Base-by-base conservation (phyloP, 2,329 filamentous ascomycete species). In the Fusarium sublunatum region DNA sequence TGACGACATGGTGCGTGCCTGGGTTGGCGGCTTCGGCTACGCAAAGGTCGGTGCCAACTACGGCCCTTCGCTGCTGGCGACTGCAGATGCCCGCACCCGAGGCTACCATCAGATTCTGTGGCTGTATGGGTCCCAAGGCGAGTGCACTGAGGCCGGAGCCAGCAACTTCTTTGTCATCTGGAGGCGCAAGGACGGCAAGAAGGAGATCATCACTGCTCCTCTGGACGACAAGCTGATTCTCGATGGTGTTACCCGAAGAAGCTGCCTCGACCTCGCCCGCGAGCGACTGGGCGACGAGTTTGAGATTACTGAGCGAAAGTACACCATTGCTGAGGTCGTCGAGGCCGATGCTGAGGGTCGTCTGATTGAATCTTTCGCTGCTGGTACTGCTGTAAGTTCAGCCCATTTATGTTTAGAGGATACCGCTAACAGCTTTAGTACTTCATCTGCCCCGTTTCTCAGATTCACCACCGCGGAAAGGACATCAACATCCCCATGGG, bases 21-120 rank as follows among this genome's bases (percentile, higher is more conserved):
- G 93, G 93, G 92, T 92, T 19, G 93, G 93, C 60, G 93, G 94
- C 9, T 96, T 96, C 75, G 93, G 93, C 1, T 93, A 90, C 73
- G 92, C 93, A 59, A 97, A 97, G 79, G 86, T 97, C 31, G 93
- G 93, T 51, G 93, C 93, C 60, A 97, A 97, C 82, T 97, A 97
- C 76, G 93, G 93, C 0, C 93, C 93, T 15, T 89, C 86, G 19
- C 83, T 97, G 50, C 82, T 92, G 50, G 91, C 92, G 4, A 93
- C 93, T 44, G 83, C 84, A 15, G 90, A 93, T 75, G 93, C 93
- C 4, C 81, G 88, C 53, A 80, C 79, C 10, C 79, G 85, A 36
- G 93, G 94, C 0, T 97, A 88, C 77, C 86, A 94, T 73, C 94
- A 97, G 82, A 90, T 97, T 53, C 84, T 97, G n/a, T 97, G 93